Evolutionary conservation across 2,329 filamentous ascomycete genomes (phyloP), one percentile per base, ranked within the genome.

Genomic region (Xylariaceae sp.): DNA sequence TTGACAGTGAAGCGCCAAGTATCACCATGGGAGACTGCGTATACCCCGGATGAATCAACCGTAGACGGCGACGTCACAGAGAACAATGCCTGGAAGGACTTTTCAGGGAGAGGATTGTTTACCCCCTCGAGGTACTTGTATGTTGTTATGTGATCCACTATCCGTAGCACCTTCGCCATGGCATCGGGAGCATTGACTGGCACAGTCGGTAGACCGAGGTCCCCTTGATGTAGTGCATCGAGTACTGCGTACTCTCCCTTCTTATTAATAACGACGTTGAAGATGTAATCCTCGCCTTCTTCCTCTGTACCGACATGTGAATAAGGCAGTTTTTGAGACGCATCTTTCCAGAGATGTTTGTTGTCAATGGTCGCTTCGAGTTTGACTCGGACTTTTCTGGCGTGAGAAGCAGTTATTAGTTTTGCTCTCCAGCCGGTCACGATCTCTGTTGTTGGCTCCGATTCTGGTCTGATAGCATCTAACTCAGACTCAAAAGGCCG

Each of bases 101-200:
- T 37, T 34, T 44, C 6, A n/a, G 49, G 49, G 9, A 44, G 4
- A 9, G 9, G 49, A 44, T 51, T 51, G 19, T 51, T 40, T 31
- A 51, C 40, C 29, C 11, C 11, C 32, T 51, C 49, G 49, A 51
- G 44, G 31, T 43, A 51, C 31, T 51, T 51, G 31, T 34, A 51
- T 34, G 49, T 51, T n/a, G 49, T 31, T 8, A 51, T 5, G 39
- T 51, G 40, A 2, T 51, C 12, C 44, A 43, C 5, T n/a, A 44
- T 30, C 6, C 43, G n/a, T 11, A 51, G 40, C 11, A 43, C 29
- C 29, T 19, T 42, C 8, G 37, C 4, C 11, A 44, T 51, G 7
- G 49, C 49, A 4, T 26, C 27, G 19, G 19, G 5, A 26, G 39
- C 29, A 44, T 8, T 30, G 4, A 43, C 31, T 5, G 37, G 49